Percentiles rank a stretch among this genome's conserved stretches.
These are phyloP conservation scores for Ambrosia trifida DNA, from an alignment of 129 eudicot species.

Conservation along the genomic window DNA sequence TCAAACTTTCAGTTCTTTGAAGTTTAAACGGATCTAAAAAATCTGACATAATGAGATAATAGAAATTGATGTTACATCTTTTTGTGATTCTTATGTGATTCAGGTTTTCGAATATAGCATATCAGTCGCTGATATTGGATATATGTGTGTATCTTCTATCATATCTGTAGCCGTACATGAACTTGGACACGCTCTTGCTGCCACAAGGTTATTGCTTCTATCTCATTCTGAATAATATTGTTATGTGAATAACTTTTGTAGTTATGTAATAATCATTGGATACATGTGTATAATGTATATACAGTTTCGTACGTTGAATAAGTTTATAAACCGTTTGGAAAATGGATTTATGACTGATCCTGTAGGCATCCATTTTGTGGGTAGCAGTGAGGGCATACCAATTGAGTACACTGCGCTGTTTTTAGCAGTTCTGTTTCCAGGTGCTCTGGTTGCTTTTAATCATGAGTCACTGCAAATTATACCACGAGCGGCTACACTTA, in stretches of 20 bases:
- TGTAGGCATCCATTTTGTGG: conserved; percentile 43
- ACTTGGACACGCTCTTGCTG: conserved; percentile 93
- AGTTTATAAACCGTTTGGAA: conserved; percentile 24
- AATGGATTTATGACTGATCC: conserved; percentile 38
- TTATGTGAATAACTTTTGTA: neutral
- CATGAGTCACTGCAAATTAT: conserved; percentile 58
- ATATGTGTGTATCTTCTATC: conserved; percentile 55
- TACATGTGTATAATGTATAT: neutral
- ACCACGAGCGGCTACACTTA: conserved; percentile 62
- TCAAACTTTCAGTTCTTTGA: neutral
- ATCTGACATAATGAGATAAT: neutral
- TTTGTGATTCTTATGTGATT: conserved; percentile 21
- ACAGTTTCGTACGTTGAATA: neutral
- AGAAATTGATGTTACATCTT: neutral
- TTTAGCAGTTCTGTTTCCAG: conserved; percentile 85
- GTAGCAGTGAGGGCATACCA: conserved; percentile 93
- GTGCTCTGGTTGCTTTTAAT: conserved; percentile 87
- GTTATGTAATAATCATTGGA: neutral
- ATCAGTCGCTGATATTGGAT: conserved; percentile 60
- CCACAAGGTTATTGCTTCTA: conserved; percentile 69
- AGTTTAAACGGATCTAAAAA: neutral
- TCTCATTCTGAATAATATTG: neutral
- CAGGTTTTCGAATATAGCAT: conserved; percentile 50
- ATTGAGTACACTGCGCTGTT: conserved; percentile 85
- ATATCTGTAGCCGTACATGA: conserved; percentile 72